Evolutionary conservation across 257 asterid genomes (phyloP).

Genomic region (Plantago elongata): DNA sequence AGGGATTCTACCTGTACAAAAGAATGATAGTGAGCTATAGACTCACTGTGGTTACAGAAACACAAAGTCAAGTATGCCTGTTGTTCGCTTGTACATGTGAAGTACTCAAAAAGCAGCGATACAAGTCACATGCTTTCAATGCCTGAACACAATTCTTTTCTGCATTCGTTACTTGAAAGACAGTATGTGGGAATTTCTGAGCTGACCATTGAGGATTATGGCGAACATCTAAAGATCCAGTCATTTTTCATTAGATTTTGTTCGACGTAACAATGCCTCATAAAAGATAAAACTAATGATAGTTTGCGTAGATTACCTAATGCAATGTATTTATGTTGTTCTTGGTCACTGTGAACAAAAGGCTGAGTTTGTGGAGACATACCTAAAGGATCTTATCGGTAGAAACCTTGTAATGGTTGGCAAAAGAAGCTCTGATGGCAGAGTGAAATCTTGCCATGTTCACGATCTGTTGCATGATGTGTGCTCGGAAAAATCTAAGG

Average conservation of each 20-base stretch:
- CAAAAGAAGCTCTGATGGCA: neutral
- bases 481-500: no score
- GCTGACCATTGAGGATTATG: conserved; percentile 26
- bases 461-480: no score
- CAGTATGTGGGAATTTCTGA: conserved; percentile 34
- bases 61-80: conserved; percentile 45
- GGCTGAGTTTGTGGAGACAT: neutral
- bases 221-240: conserved; percentile 37
- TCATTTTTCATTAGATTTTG: conserved; percentile 44
- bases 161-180: conserved; percentile 30
- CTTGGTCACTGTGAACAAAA: conserved; percentile 52
- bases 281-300: conserved; percentile 32
- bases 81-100: conserved; percentile 36
- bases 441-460: neutral
- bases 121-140: conserved; percentile 14
- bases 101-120: conserved; percentile 16
- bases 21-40: no score
- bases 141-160: conserved; percentile 18
- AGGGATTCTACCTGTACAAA: conserved; percentile 44
- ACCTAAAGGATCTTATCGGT: neutral
- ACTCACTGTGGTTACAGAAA: conserved; percentile 30
- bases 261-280: conserved; percentile 40
- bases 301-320: conserved; percentile 14
- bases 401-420: conserved; percentile 3
- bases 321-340: conserved; percentile 40